These are phyloP conservation scores for Dothistroma septosporum DNA, from an alignment of 2,329 filamentous ascomycete genomes.

Conservation along the genomic window DNA sequence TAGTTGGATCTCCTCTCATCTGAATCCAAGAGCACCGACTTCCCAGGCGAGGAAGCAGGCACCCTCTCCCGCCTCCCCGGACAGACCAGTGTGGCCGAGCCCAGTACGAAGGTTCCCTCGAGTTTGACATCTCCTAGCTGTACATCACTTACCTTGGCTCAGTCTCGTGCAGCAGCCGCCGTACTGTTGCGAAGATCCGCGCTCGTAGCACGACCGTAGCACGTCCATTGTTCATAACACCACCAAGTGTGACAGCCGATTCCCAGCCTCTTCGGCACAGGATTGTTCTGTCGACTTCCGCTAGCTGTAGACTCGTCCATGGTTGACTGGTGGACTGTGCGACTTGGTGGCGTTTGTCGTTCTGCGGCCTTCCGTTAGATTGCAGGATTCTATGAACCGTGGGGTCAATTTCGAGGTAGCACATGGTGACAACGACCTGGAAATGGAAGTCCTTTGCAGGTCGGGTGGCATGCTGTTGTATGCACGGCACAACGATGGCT, in stretches of 20 bases:
- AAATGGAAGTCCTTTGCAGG: not conserved
- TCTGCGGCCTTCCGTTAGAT: slow-evolving; percentile 6
- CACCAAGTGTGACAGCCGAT: not conserved
- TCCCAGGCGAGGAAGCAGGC: too few relatives aligned
- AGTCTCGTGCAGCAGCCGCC: not conserved
- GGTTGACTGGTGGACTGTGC: not conserved
- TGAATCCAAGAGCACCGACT: too few relatives aligned
- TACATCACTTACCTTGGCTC: not conserved
- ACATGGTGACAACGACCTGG: not conserved
- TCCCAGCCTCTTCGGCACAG: not conserved
- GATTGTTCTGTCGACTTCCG: slow-evolving; percentile 1
- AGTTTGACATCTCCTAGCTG: not conserved
- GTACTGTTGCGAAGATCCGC: not conserved
- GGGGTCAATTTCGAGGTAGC: not conserved
- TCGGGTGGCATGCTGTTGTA: not conserved
- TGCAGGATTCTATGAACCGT: not conserved
- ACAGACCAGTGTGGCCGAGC: too few relatives aligned
- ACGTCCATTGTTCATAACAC: not conserved
- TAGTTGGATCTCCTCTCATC: too few relatives aligned
- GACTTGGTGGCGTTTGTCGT: slow-evolving; percentile 4
- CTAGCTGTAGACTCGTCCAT: not conserved
- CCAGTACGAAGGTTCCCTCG: too few relatives aligned
- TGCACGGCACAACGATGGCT: slow-evolving; percentile 2
- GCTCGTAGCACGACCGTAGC: not conserved
- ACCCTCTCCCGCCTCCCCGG: too few relatives aligned